Evolutionary conservation across 2,329 filamentous ascomycete genomes (phyloP), one percentile per base, ranked within the genome.

Genomic region (Fusarium verrucosum): DNA sequence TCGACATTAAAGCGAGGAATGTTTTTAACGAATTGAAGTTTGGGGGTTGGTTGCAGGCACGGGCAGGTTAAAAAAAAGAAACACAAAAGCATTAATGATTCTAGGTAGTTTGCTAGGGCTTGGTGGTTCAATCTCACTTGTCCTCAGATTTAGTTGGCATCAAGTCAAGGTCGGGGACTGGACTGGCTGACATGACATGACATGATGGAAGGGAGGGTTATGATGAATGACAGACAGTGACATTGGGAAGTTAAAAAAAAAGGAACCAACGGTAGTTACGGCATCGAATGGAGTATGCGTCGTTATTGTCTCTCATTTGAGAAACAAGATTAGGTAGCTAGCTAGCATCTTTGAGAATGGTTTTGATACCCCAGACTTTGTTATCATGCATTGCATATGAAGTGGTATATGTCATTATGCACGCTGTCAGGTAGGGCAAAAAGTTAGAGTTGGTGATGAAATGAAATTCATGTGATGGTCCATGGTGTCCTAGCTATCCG

Each of bases 51-150:
- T 32, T 14, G 46, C 30, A 40, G 50, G 37, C n/a, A 56, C 25
- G 37, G 58, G 32, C 55, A 35, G 44, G 58, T 14, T 22, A 45
- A 56, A 65, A 50, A 66, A 49, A 56, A 49, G 50, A 50, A n/a
- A n/a, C n/a, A n/a, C n/a, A 66, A 66, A 66, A 65, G 64, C 33
- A 66, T 45, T 67, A 55, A 66, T 65, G 49, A 51, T 60, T 60
- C 41, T 49, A 55, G 36, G 41, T 49, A 55, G 36, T 41, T 30
- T 49, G 36, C 32, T 28, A 52, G 50, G 55, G 43, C 40, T 36
- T 22, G 53, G 46, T 53, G 37, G 45, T 49, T 49, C 41, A 43
- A 52, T 66, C 41, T 49, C 53, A 44, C 58, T 61, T 32, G 36
- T 55, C 58, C 45, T 50, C 22, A 17, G 19, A 19, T 41, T 38